Conservation (phyloP, 2,329 filamentous ascomycete species). For the Trichoderma endophyticum region DNA sequence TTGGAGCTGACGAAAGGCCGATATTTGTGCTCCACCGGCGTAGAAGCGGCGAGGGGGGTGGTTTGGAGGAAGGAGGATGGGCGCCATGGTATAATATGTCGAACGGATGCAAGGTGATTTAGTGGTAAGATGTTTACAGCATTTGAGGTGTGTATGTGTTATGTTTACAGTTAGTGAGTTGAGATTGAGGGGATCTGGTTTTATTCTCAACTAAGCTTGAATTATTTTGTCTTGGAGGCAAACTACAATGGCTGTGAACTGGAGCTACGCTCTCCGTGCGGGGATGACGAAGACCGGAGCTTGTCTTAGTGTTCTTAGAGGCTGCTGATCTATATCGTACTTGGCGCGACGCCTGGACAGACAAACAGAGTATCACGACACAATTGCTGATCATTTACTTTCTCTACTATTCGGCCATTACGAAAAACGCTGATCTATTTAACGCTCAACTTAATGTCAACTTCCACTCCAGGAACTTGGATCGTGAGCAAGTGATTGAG, state of each 20-base stretch:
- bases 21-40: conserved; percentile 21
- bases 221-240: not conserved
- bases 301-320: not conserved
- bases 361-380: not conserved
- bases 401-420: not conserved
- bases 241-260: not conserved
- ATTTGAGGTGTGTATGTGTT: not conserved
- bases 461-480: not conserved
- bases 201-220: not conserved
- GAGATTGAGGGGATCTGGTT: not conserved
- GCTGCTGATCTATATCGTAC: not conserved
- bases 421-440: not conserved
- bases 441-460: not conserved
- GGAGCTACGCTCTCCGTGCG: not conserved
- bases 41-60: conserved; percentile 21
- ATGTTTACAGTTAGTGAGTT: not conserved
- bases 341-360: not conserved
- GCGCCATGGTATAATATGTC: conserved; percentile 16
- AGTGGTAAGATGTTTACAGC: not conserved
- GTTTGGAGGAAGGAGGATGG: conserved; percentile 22
- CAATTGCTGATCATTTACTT: not conserved
- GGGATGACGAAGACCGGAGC: not conserved
- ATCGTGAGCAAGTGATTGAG: not conserved
- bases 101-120: not conserved
- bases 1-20: conserved; percentile 18